A percentile compares a stretch with the other conserved stretches of the same genome.
These are phyloP conservation scores for Pythium scleroteichum DNA, from an alignment of 352 stramenopile species.

Conservation along the genomic window DNA sequence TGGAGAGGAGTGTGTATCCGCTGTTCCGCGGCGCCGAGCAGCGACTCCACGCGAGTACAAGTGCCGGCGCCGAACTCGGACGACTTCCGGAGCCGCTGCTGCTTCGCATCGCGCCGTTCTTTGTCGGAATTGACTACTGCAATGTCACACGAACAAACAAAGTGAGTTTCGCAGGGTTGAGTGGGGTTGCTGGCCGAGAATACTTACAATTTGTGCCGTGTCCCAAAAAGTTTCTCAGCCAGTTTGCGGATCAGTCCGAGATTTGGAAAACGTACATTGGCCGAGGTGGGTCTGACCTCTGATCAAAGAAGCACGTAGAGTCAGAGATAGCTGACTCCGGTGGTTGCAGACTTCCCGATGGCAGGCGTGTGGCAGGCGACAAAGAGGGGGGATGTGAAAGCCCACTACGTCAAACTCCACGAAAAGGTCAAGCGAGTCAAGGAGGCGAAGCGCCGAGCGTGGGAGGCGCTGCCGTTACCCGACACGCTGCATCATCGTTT, in stretches of 20 bases:
- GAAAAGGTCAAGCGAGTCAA: not conserved
- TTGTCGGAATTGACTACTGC: conserved; percentile 17
- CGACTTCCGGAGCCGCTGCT: conserved; percentile 26
- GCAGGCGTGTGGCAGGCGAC: not conserved
- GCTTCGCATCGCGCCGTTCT: conserved; percentile 21
- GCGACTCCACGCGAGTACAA: conserved; percentile 6
- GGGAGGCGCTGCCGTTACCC: not conserved
- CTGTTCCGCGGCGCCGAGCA: not conserved
- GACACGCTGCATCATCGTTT: not conserved
- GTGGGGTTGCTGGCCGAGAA: not conserved
- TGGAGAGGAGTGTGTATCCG: conserved; percentile 23
- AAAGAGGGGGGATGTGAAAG: not conserved
- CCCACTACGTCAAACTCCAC: conserved; percentile 10
- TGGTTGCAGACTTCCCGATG: conserved; percentile 12
- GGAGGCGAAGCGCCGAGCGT: not conserved
- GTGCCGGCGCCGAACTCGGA: conserved; percentile 25
- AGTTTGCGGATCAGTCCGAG: conserved; percentile 20
- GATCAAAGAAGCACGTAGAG: not conserved
- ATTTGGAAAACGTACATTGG: conserved; percentile 23
- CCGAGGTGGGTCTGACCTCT: conserved; percentile 11
- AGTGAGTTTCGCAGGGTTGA: not conserved
- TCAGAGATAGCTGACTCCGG: not conserved
- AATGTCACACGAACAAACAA: conserved; percentile 26
- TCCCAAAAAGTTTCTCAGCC: conserved; percentile 17
- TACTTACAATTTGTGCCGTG: not conserved